Conservation (phyloP, 768 basidiomycete genomes). For the Amanita thiersii region DNA sequence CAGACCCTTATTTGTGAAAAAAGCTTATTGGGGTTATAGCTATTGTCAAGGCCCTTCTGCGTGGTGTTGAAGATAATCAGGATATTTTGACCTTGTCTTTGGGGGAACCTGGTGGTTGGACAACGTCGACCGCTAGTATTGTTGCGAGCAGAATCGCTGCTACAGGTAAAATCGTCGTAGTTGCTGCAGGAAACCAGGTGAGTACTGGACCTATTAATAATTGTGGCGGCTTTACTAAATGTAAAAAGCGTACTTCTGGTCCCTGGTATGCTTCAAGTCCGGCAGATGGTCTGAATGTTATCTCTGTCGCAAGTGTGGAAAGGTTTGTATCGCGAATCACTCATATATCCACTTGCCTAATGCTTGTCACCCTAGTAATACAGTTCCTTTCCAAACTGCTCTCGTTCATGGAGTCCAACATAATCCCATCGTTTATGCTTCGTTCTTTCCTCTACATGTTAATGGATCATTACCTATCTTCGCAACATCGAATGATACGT, state of each 20-base stretch:
- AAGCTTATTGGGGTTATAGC: slow-evolving; percentile 15
- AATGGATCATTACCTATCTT: slow-evolving; percentile 43
- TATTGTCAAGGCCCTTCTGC: slow-evolving; percentile 41
- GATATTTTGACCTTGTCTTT: slow-evolving; percentile 62
- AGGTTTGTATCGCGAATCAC: slow-evolving; percentile 32
- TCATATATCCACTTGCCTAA: background rate
- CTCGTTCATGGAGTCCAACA: slow-evolving; percentile 40
- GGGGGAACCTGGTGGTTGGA: slow-evolving; percentile 59
- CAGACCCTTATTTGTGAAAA: background rate
- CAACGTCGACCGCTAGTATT: slow-evolving; percentile 42
- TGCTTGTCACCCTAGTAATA: slow-evolving; percentile 25
- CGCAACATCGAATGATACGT: slow-evolving; percentile 49
- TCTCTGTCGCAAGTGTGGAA: slow-evolving; percentile 47
- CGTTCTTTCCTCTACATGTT: slow-evolving; percentile 37
- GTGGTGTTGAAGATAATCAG: slow-evolving; percentile 40
- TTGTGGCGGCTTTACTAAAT: too few relatives aligned
- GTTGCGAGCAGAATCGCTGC: slow-evolving; percentile 51
- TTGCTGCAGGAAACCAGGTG: slow-evolving; percentile 51
- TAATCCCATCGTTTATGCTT: slow-evolving; percentile 47
- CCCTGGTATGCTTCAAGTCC: slow-evolving; percentile 54
- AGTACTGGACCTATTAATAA: too few relatives aligned
- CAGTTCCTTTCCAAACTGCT: slow-evolving; percentile 49
- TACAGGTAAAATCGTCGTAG: slow-evolving; percentile 52
- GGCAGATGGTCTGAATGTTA: slow-evolving; percentile 45
- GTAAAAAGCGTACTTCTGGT: slow-evolving; percentile 49